A percentile compares a stretch with the other conserved stretches of the same genome.
phyloP scores from a whole-genome alignment of 495 filamentous ascomycete species.

The Penicillium daleae region DNA sequence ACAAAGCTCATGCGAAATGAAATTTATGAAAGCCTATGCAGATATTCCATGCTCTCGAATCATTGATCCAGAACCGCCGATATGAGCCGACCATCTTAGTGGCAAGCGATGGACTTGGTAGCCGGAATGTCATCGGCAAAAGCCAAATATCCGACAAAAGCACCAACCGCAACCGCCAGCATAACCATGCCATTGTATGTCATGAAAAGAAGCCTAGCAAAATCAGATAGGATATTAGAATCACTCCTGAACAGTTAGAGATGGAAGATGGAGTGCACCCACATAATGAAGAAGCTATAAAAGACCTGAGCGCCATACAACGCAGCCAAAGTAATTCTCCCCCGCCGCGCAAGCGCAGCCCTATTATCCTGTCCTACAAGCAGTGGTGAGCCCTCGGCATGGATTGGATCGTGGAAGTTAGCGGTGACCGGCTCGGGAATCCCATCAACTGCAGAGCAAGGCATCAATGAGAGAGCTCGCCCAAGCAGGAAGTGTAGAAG shows the following conservation, averaged over 20 bases:
- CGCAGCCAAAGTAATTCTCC: slow-evolving; percentile 75
- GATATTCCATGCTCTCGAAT: not conserved
- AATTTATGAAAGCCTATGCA: slow-evolving; percentile 7
- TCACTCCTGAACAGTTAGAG: not conserved
- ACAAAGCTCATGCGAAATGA: slow-evolving; percentile 4
- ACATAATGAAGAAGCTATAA: slow-evolving; percentile 99
- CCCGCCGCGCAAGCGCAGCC: slow-evolving; percentile 53
- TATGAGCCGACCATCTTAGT: slow-evolving; percentile 51
- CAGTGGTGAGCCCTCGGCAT: slow-evolving; percentile 71
- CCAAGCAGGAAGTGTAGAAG: slow-evolving; percentile 18
- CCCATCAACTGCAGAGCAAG: slow-evolving; percentile 51
- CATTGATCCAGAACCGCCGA: not conserved
- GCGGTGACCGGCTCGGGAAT: slow-evolving; percentile 38
- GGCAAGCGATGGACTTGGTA: slow-evolving; percentile 87
- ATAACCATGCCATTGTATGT: slow-evolving; percentile 99
- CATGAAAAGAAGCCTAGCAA: slow-evolving; percentile 92
- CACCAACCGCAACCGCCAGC: slow-evolving; percentile 85
- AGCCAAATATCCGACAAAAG: slow-evolving; percentile 82
- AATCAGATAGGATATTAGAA: not conserved
- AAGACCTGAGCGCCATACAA: slow-evolving; percentile 95
- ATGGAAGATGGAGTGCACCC: slow-evolving; percentile 45
- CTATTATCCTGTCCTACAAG: slow-evolving; percentile 61
- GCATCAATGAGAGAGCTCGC: slow-evolving; percentile 41
- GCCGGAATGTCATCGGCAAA: slow-evolving; percentile 72
- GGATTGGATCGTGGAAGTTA: slow-evolving; percentile 26